A percentile compares a stretch with the other conserved stretches of the same genome.
These are phyloP conservation scores for Fusarium sp. DNA, from an alignment of 2,329 filamentous ascomycete genomes.

Conservation along the genomic window DNA sequence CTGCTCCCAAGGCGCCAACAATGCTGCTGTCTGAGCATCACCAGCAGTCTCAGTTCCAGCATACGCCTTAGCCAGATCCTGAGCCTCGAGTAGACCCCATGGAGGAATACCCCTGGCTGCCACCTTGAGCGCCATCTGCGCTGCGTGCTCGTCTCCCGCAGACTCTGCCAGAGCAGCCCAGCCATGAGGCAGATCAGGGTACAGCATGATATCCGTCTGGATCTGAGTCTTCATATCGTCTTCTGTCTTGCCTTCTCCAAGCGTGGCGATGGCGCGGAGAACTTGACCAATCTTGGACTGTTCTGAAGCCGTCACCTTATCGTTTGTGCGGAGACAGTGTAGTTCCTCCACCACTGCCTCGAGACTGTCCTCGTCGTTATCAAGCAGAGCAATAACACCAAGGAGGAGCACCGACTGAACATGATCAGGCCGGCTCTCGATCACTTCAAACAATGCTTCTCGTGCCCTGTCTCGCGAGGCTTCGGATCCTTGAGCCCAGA, in stretches of 20 bases:
- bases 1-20: constrained; percentile 83
- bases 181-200: constrained; percentile 81
- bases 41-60: constrained; percentile 76
- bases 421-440: constrained; percentile 80
- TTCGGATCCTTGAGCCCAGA: constrained; percentile 89
- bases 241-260: constrained; percentile 63
- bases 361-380: constrained; percentile 81
- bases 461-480: constrained; percentile 81
- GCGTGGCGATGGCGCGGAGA: constrained; percentile 77
- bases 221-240: constrained; percentile 72
- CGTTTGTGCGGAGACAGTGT: constrained; percentile 75
- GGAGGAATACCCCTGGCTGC: constrained; percentile 81
- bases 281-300: constrained; percentile 79
- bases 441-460: constrained; percentile 82
- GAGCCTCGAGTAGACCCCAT: constrained; percentile 73
- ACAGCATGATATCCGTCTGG: constrained; percentile 82
- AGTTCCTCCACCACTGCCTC: constrained; percentile 86
- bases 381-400: constrained; percentile 85
- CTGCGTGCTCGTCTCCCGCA: constrained; percentile 65
- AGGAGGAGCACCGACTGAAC: constrained; percentile 84
- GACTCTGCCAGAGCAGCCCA: constrained; percentile 81
- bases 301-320: constrained; percentile 72
- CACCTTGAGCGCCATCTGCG: constrained; percentile 86
- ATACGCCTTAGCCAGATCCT: constrained; percentile 79
- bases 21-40: constrained; percentile 81